Evolutionary conservation across 768 basidiomycete genomes (phyloP), one percentile per base, ranked within the genome.

Genomic region (Pleurotus platypus): DNA sequence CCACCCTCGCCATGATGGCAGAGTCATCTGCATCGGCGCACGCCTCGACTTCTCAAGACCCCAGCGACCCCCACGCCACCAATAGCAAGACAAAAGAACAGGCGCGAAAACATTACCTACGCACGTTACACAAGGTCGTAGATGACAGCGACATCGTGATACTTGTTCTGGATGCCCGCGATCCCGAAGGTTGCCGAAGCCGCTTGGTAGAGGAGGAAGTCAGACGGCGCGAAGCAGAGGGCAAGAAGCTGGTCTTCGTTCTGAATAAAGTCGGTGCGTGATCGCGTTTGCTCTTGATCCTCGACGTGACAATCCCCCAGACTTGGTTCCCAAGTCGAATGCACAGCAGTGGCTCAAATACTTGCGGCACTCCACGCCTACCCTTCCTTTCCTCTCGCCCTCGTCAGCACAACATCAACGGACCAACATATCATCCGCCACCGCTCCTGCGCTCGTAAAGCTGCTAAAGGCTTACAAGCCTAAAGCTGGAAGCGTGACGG

Each of bases 141-240:
- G 94, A 97, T 61, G 80, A 94, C 65, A 88, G 90, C 61, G 95
- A 98, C 67, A 90, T 99, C 30, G 73, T 98, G 50, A 78, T 98
- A 46, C 87, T 90, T 37, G 91, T 93, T 0, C 78, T 98, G 13
- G 97, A 98, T 72, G 95, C 95, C 1, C 78, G 96, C 40, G 96
- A 98, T 75, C 96, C 97, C 2, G 90, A 96, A 58, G 95, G 96
- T 0, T 95, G 93, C 42, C 74, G 96, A 61, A 96, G 93, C 71
- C 79, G 89, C 51, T 78, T 96, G 39, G 94, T 98, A 3, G 97
- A 99, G 69, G 92, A 96, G 66, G 95, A 97, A 68, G 94, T 97
- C 0, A 77, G 90, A 46, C 77, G 92, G 60, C 79, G 90, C 37
- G 94, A 95, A 67, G 76, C 75, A 20, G 91, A 96, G 60, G 91